Evolutionary conservation across 2,329 filamentous ascomycete species (phyloP), one percentile per base, ranked within the genome.

Genomic region (Botrytis squamosa): DNA sequence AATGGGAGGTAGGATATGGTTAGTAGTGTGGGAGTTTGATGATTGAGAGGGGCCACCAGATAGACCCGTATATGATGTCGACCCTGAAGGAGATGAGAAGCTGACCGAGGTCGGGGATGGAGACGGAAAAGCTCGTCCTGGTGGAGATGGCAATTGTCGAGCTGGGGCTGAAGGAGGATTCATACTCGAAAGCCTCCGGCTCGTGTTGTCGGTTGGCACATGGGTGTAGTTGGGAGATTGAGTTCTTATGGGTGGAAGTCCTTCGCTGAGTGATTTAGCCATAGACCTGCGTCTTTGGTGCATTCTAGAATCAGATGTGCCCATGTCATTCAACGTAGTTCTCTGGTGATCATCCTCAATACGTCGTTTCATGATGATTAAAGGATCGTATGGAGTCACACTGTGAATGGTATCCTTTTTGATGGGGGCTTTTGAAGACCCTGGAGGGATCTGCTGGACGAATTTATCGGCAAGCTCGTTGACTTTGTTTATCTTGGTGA

Each of bases 131-230:
- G 80, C 77, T 49, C 80, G 77, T 29, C 78, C 77, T 38, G 80
- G 78, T 60, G 80, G 79, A n/a, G 80, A 80, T 33, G 78, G 77
- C 44, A 81, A 73, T 40, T 81, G 80, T n/a, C 78, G 77, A 67
- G 73, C 77, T 40, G 76, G 76, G 33, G 78, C 75, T n/a, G 77
- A 75, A 18, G 79, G 80, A 62, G 78, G 80, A 67, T 80, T 79
- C 80, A 81, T 81, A 38, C 73, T 76, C 16, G 77, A 77, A 4
- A 74, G 59, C 69, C 75, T 76, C 40, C 64, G 75, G 40, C 66
- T 75, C 25, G 75, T 63, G 18, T 67, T 67, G 16, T 78, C 76
- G 14, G 65, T 57, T 55, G 67, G 65, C 18, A 70, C 55, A 10
- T 71, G 72, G 10, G 69, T 69, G 20, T 75, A 49, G 46, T 75